Evolutionary conservation across 306 rosid species (phyloP), one percentile per base, ranked within the genome.

Genomic region (Castanea mollissima): DNA sequence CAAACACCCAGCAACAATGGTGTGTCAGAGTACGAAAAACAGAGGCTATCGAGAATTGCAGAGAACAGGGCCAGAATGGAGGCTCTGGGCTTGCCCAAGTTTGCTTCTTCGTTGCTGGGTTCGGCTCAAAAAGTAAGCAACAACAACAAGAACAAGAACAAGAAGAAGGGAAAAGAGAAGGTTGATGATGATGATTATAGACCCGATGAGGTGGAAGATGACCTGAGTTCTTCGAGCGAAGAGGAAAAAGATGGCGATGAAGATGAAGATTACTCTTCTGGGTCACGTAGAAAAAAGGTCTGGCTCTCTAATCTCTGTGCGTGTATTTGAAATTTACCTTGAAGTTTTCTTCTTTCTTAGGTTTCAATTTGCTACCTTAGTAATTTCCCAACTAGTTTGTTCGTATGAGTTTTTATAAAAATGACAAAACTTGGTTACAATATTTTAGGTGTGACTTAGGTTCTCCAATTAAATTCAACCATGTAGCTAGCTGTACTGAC

Each of bases 41-140:
- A 88, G 80, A 89, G 97, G 88, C 86, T 86, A 2, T 84, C 86
- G 8, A 87, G 94, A 81, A 95, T 92, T 25, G 89, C 92, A 15
- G 96, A 90, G 80, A 95, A 92, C 92, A 89, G 73, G 85, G 91
- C 87, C 0, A 92, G 90, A 74, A 85, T 95, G 85, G 90, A 89
- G 79, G 97, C 99, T 60, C 59, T 95, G 62, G 96, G 97, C 7
- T 77, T 95, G 71, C 84, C 84, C 76, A 85, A 87, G 69, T 76
- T 95, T 74, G 90, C 90, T 0, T 86, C 93, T 5, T 82, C 91
- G n/a, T 68, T 92, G n/a, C 81, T 80, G 87, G 80, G 78, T 41
- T 59, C 54, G 6, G 51, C 75, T 70, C 85, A 41, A 75, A 84
- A 67, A 13, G 82, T 35, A 55, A 75, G 62, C 64, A 76, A 44